Base-by-base conservation (phyloP, 495 filamentous ascomycete species). In the Polyplosphaeria fusca region DNA sequence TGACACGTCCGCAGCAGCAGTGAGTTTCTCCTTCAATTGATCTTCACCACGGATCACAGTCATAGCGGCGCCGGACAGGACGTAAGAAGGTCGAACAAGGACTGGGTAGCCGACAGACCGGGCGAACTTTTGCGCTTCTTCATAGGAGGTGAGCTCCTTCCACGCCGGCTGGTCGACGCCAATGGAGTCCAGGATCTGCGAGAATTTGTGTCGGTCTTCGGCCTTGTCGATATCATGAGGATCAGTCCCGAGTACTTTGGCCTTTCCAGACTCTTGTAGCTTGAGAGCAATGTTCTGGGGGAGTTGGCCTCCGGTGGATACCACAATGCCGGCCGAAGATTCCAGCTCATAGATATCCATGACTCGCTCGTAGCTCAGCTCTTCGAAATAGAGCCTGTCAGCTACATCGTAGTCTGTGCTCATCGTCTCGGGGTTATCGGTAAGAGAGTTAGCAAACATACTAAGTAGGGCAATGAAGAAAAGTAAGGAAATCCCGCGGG, bases 341-440 rank as follows among this genome's bases (percentile, higher is more conserved):
- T 97, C 92, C 16, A 97, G 79, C 71, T 96, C 92, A 70, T 96
- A 96, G 58, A 97, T 97, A 75, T 97, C 92, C 91, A 95, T 95
- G 32, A 96, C 91, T 66, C 90, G 84, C 76, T 97, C 92, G 68
- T 96, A 97, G 76, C 87, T 92, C 47, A 97, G 76, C 74, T 97
- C 92, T 70, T 97, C 92, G 65, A 97, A 97, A 73, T 97, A 97
- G 22, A 97, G 81, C 66, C 85, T 91, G 63, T 96, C 93, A n/a
- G 93, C 88, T 9, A 84, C 86, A 67, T 97, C 92, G 71, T 87
- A 95, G 73, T 97, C 92, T 42, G 93, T 97, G 47, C 75, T 81
- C 60, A 84, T 86, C 14, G 91, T 96, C 71, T 96, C 91, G 0
- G 91, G 91, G 71, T 94, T 93, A 71, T 86, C 91, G 32, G 16